phyloP scores from a whole-genome alignment of 495 filamentous ascomycete species.

The Aspergillus ellipticus region DNA sequence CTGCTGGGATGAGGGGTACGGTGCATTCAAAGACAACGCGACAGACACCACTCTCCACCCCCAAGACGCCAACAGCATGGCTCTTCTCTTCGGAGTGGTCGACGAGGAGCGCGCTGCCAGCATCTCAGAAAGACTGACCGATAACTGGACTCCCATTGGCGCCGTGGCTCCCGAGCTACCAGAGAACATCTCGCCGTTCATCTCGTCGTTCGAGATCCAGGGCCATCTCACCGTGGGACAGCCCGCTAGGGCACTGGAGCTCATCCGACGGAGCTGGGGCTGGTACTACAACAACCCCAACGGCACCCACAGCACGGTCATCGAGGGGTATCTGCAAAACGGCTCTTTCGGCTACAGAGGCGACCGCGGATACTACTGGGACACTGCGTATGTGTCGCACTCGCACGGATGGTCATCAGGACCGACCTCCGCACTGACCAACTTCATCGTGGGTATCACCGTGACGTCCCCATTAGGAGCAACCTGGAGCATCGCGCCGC shows the following conservation, averaged over 20 bases:
- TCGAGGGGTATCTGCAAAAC: conserved; percentile 56
- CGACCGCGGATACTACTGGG: conserved; percentile 34
- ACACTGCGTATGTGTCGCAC: conserved; percentile 44
- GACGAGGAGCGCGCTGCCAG: conserved; percentile 28
- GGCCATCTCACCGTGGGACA: conserved; percentile 50
- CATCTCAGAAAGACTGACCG: conserved; percentile 44
- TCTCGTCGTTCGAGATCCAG: conserved; percentile 58
- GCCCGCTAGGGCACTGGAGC: conserved; percentile 47
- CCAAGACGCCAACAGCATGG: conserved; percentile 53
- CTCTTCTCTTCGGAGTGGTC: conserved; percentile 36
- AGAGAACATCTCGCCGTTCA: conserved; percentile 59
- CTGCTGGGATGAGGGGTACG: conserved; percentile 48
- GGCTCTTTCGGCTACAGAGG: conserved; percentile 55
- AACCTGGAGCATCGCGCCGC: conserved; percentile 50
- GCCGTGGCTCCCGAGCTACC: conserved; percentile 56
- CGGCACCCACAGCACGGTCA: conserved; percentile 57
- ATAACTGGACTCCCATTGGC: conserved; percentile 56
- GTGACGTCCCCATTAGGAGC: conserved; percentile 43
- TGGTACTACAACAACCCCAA: conserved; percentile 59
- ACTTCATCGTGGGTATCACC: conserved; percentile 52
- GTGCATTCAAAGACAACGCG: conserved; percentile 56
- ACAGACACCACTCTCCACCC: conserved; percentile 44
- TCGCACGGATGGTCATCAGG: conserved; percentile 61
- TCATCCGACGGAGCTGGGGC: conserved; percentile 57
- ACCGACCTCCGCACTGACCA: conserved; percentile 52